A percentile compares a stretch with the other conserved stretches of the same genome.
These are phyloP conservation scores for Hyaloscypha finlandica DNA, from an alignment of 495 filamentous ascomycete genomes.

Conservation along the genomic window DNA sequence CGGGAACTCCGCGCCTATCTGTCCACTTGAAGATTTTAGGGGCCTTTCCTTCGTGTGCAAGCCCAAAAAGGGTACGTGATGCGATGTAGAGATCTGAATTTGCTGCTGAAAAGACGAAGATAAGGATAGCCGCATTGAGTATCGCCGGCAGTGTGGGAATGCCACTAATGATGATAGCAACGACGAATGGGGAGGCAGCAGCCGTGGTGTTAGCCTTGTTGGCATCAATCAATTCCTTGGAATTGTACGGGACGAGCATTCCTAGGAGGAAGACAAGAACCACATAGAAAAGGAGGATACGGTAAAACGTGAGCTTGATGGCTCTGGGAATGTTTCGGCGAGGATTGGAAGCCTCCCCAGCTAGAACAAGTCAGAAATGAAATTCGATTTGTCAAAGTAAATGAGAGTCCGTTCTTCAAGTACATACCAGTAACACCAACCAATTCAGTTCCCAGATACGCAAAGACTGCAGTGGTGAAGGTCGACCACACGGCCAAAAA, in stretches of 20 bases:
- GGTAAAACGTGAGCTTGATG: slow-evolving; percentile 69
- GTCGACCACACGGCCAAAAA: slow-evolving; percentile 78
- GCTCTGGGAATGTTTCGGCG: slow-evolving; percentile 67
- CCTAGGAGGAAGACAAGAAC: slow-evolving; percentile 70
- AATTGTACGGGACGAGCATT: slow-evolving; percentile 63
- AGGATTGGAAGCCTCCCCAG: slow-evolving; percentile 62
- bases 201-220: slow-evolving; percentile 48
- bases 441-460: not conserved
- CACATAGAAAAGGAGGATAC: slow-evolving; percentile 73
- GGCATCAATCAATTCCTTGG: slow-evolving; percentile 53
- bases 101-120: slow-evolving; percentile 65
- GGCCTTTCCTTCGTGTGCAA: slow-evolving; percentile 76
- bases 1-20: slow-evolving; percentile 74
- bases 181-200: slow-evolving; percentile 70
- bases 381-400: not conserved
- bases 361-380: not conserved
- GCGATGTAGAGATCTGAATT: slow-evolving; percentile 89
- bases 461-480: slow-evolving; percentile 64
- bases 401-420: not conserved
- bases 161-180: slow-evolving; percentile 64
- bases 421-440: not conserved
- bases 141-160: slow-evolving; percentile 61
- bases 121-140: slow-evolving; percentile 70
- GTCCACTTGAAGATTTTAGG: slow-evolving; percentile 70
- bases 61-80: slow-evolving; percentile 75